phyloP scores from a whole-genome alignment of 176 grass and related monocot genomes.

The Oryza officinalis region DNA sequence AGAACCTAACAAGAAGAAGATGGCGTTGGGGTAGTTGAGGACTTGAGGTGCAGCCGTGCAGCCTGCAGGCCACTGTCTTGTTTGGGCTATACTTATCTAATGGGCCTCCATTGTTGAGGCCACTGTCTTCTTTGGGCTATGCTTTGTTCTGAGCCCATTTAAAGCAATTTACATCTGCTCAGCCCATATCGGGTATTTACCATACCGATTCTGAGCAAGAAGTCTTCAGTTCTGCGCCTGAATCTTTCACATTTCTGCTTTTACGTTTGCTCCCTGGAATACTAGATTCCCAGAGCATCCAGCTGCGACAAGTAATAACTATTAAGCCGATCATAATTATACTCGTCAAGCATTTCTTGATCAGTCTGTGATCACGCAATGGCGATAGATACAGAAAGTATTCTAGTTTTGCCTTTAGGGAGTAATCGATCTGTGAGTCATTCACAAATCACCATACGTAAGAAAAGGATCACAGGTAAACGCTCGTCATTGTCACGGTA shows the following conservation, averaged over 20 bases:
- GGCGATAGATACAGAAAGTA: neutral
- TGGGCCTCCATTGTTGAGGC: neutral
- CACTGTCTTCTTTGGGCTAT: neutral
- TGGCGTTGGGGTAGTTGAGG: neutral
- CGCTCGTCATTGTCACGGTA: neutral
- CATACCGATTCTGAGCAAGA: too few species aligned
- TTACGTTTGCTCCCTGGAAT: neutral
- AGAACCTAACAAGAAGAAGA: neutral
- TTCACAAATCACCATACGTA: neutral
- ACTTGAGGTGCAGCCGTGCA: neutral
- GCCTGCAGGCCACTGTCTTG: neutral
- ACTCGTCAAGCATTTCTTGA: too few species aligned
- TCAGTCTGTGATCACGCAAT: too few species aligned
- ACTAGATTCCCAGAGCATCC: neutral
- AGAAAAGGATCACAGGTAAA: neutral
- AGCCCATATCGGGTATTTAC: neutral
- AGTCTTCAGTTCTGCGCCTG: neutral
- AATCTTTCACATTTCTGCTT: neutral
- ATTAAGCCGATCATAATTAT: too few species aligned
- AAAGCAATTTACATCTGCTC: neutral
- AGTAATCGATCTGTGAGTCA: neutral
- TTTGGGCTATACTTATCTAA: neutral
- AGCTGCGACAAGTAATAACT: too few species aligned
- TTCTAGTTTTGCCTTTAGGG: neutral
- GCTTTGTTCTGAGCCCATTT: neutral